Percentiles rank a stretch among this genome's conserved stretches.
These are phyloP conservation scores for Cenococcum geophilum DNA, from an alignment of 495 filamentous ascomycete genomes.

Conservation along the genomic window DNA sequence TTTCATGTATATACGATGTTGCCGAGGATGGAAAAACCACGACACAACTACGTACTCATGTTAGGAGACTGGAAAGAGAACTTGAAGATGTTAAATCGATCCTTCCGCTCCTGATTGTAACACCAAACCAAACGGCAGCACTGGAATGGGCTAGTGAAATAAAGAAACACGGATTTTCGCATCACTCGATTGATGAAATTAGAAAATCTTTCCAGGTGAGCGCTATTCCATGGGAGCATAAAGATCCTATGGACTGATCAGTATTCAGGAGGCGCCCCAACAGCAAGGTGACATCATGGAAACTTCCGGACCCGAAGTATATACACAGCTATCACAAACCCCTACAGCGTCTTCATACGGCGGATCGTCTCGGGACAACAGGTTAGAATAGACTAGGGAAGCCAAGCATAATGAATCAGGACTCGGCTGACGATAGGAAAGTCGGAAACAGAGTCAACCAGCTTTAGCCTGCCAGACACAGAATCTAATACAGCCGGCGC, in stretches of 20 bases:
- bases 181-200: constrained; percentile 24
- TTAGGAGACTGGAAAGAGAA: constrained; percentile 23
- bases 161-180: constrained; percentile 25
- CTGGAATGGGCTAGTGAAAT: constrained; percentile 20
- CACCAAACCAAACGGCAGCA: constrained; percentile 17
- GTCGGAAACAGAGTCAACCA: constrained; percentile 17
- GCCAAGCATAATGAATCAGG: background rate
- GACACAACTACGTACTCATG: constrained; percentile 23
- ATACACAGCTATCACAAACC: constrained; percentile 7
- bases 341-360: constrained; percentile 21
- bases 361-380: constrained; percentile 21
- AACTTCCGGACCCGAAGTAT: constrained; percentile 8
- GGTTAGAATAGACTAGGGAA: constrained; percentile 8
- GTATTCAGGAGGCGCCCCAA: background rate
- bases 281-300: constrained; percentile 4
- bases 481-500: background rate
- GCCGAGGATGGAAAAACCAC: constrained; percentile 27
- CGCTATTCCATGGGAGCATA: background rate
- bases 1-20: constrained; percentile 24
- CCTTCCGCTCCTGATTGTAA: constrained; percentile 20
- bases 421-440: constrained; percentile 12
- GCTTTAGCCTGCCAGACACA: constrained; percentile 9
- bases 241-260: background rate
- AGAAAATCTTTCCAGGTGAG: constrained; percentile 22
- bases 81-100: constrained; percentile 29